phyloP scores from a whole-genome alignment of 2,329 filamentous ascomycete genomes.

The Colletotrichum sidae region DNA sequence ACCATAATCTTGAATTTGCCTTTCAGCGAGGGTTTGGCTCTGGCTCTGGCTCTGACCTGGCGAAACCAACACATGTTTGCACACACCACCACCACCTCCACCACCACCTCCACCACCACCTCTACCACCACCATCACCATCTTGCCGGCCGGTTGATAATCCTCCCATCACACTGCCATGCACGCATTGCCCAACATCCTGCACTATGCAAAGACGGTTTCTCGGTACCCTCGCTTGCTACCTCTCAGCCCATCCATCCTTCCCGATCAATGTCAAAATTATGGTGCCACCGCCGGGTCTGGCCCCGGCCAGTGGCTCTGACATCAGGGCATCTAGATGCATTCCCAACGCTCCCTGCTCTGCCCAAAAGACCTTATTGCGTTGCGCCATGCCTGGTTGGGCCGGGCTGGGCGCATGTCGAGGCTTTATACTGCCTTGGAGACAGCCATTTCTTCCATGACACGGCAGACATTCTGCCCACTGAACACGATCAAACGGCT shows the following conservation, averaged over 20 bases:
- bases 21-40: background rate
- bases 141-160: background rate
- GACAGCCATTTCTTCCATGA: conserved; percentile 9
- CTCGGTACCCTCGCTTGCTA: conserved; percentile 5
- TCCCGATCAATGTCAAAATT: conserved; percentile 12
- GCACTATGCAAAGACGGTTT: conserved; percentile 3
- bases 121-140: too few relatives aligned
- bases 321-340: conserved; percentile 17
- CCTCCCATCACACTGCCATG: background rate
- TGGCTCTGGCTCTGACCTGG: too few relatives aligned
- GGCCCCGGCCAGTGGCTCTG: conserved; percentile 11
- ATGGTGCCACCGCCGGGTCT: conserved; percentile 8
- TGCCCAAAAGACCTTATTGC: background rate
- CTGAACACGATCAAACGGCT: conserved; percentile 21
- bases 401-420: conserved; percentile 18
- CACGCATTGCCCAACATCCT: background rate
- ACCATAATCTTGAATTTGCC: conserved; percentile 5
- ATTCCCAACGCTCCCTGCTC: background rate
- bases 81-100: too few relatives aligned
- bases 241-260: conserved; percentile 7
- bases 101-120: too few relatives aligned
- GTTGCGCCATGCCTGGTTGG: background rate
- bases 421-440: conserved; percentile 6
- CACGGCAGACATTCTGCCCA: conserved; percentile 25
- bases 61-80: background rate